Evolutionary conservation across 176 grass and related monocot genomes (phyloP), one percentile per base, ranked within the genome.

Genomic region (Aechmea fasciata): DNA sequence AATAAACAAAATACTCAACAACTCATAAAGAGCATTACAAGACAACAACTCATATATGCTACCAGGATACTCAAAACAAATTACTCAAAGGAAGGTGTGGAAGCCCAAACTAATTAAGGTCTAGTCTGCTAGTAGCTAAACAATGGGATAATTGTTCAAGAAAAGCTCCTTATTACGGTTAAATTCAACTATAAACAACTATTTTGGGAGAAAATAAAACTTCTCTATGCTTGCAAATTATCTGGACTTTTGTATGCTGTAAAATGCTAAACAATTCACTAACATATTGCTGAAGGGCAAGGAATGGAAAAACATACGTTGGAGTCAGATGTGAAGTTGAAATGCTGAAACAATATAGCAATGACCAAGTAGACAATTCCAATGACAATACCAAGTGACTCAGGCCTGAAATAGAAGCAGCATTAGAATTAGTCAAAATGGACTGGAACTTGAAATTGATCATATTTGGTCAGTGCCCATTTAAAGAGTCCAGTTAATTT

Each of bases 281-380:
- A 72, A 29, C 22, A 63, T 65, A 69, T 51, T 66, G 23, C 48
- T 11, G 20, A 63, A 14, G 24, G 50, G 25, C 17, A 2, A 67
- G 20, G 14, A 50, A 69, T 2, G 17, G 52, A 48, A 28, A 75
- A 79, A 65, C 79, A 63, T 99, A 99, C 94, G 26, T 80, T 81
- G 8, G 94, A 99, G 78, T 99, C 94, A 52, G 80, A 76, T 70
- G 89, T 55, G 19, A 86, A 82, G 82, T 93, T 92, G 83, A 81
- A 99, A 52, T 87, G 87, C 76, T 93, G 94, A 85, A 99, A 92
- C 72, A 99, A 19, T 78, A 99, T 99, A 67, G 94, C 84, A 82
- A 85, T 80, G 50, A 99, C 82, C 87, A 99, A 82, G 75, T 92
- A 99, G 47, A 99, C 87, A 80, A 93, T 90, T 19, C 89, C 94